A percentile compares a stretch with the other conserved stretches of the same genome.
Evolutionary conservation across 495 filamentous ascomycete species (phyloP).

Genomic region (Alectoria sarmentosa): DNA sequence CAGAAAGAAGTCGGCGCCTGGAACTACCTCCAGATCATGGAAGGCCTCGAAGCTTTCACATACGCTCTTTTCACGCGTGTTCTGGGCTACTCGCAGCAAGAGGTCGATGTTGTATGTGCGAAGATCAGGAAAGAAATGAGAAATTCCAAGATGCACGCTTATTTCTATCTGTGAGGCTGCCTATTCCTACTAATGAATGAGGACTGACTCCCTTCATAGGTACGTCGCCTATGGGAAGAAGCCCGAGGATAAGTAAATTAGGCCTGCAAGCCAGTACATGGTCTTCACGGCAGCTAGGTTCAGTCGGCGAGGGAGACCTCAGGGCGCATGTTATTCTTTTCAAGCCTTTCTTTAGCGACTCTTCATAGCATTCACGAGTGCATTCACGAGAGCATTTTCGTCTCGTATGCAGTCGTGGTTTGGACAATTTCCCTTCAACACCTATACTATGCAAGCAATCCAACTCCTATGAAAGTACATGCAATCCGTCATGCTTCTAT

Average conservation of each 20-base stretch:
- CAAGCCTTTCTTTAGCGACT: not conserved
- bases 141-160: slow-evolving; percentile 44
- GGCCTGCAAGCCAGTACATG: not conserved
- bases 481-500: not conserved
- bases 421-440: not conserved
- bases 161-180: slow-evolving; percentile 11
- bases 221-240: slow-evolving; percentile 16
- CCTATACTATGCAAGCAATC: not conserved
- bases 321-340: not conserved
- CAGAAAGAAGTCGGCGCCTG: slow-evolving; percentile 27
- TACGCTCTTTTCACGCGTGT: slow-evolving; percentile 46
- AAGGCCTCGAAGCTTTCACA: slow-evolving; percentile 39
- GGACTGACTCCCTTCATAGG: not conserved
- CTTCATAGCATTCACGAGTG: not conserved
- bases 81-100: slow-evolving; percentile 46
- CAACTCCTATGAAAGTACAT: not conserved
- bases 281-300: not conserved
- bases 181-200: not conserved
- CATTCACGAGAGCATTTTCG: not conserved
- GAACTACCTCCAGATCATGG: slow-evolving; percentile 37
- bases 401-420: not conserved
- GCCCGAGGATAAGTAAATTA: not conserved
- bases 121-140: slow-evolving; percentile 47
- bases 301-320: not conserved
- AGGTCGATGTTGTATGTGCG: slow-evolving; percentile 48